Percentiles rank a stretch among this genome's conserved stretches.
Evolutionary conservation across 2,329 filamentous ascomycete genomes (phyloP).

Genomic region (Aaosphaeria arxii): DNA sequence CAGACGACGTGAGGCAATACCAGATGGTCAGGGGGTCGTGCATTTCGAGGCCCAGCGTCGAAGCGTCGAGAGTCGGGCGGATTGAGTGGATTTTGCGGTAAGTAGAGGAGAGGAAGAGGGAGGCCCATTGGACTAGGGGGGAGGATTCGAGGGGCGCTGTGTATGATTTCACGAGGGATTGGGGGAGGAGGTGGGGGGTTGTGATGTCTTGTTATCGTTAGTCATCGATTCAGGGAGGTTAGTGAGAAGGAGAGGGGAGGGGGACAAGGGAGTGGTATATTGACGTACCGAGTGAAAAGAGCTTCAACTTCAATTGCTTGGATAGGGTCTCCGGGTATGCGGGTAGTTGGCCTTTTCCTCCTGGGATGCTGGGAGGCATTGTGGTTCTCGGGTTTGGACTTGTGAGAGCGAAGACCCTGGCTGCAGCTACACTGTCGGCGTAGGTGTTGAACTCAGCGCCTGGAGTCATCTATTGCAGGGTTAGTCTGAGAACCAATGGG

Average conservation of each 20-base stretch:
- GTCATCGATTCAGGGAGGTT: background rate
- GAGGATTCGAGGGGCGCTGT: slow-evolving; percentile 29
- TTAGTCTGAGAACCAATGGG: too few species aligned
- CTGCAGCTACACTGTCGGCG: slow-evolving; percentile 63
- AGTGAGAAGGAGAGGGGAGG: background rate
- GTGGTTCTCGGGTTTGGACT: slow-evolving; percentile 66
- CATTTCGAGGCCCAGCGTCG: slow-evolving; percentile 40
- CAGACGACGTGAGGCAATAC: slow-evolving; percentile 25
- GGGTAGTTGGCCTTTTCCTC: slow-evolving; percentile 25
- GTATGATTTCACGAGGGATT: slow-evolving; percentile 35
- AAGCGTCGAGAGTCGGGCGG: slow-evolving; percentile 30
- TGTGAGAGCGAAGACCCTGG: slow-evolving; percentile 49
- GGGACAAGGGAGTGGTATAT: background rate
- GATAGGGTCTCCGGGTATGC: slow-evolving; percentile 43
- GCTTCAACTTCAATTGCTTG: slow-evolving; percentile 41
- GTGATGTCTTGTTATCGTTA: slow-evolving; percentile 41
- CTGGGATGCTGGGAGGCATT: slow-evolving; percentile 66
- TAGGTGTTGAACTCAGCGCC: slow-evolving; percentile 94
- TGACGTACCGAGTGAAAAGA: slow-evolving; percentile 45
- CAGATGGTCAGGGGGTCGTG: slow-evolving; percentile 47
- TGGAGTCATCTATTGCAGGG: slow-evolving; percentile 58
- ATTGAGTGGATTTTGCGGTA: slow-evolving; percentile 45
- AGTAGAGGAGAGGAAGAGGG: slow-evolving; percentile 45
- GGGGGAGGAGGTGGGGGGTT: slow-evolving; percentile 41
- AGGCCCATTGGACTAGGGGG: slow-evolving; percentile 46